Evolutionary conservation across 192 early-diverging fungal genomes (phyloP).

Genomic region (Coemansia sp.): DNA sequence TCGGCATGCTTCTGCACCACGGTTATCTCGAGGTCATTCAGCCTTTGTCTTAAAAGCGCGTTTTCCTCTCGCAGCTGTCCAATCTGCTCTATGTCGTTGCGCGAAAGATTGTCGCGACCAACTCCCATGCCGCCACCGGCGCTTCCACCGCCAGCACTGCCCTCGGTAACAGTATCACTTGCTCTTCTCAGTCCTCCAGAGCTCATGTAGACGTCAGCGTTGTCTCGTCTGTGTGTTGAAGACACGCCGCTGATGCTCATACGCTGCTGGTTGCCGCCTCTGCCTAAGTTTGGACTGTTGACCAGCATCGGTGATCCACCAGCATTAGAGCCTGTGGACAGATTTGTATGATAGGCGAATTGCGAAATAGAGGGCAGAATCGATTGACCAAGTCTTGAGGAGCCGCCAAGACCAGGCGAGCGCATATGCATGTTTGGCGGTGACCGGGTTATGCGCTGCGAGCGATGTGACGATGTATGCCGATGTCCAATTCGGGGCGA

Average conservation of each 20-base stretch:
- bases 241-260: not conserved
- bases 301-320: conserved; percentile 22
- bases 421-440: conserved; percentile 18
- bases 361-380: conserved; percentile 35
- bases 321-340: not conserved
- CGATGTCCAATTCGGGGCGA: not conserved
- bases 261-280: conserved; percentile 7
- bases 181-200: conserved; percentile 16
- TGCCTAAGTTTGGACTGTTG: conserved; percentile 12
- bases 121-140: conserved; percentile 11
- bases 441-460: conserved; percentile 24
- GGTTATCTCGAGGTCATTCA: conserved; percentile 36
- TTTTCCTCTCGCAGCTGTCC: conserved; percentile 44
- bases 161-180: conserved; percentile 30
- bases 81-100: conserved; percentile 27
- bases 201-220: conserved; percentile 5
- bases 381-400: not conserved
- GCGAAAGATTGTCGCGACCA: conserved; percentile 27
- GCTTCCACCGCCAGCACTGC: conserved; percentile 15
- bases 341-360: conserved; percentile 14
- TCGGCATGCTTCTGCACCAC: conserved; percentile 46
- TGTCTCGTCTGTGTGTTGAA: conserved; percentile 7
- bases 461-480: not conserved
- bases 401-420: conserved; percentile 21
- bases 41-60: conserved; percentile 23